Conservation (phyloP, 257 asterid genomes). For the Ballota nigra region DNA sequence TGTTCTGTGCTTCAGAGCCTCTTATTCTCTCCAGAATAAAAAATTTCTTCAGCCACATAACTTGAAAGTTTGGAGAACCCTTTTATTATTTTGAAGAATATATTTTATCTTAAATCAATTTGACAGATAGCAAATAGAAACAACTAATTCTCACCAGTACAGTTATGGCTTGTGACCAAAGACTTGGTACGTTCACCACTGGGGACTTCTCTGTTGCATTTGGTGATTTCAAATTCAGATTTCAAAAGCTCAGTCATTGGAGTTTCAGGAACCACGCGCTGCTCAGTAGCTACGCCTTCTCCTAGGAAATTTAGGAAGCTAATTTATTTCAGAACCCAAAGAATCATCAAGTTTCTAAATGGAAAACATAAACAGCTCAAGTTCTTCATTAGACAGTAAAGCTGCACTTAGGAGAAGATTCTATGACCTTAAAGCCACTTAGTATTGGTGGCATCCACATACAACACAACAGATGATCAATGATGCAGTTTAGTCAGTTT, state of each 20-base stretch:
- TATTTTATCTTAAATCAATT: background rate
- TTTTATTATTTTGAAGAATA: background rate
- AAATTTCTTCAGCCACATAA: constrained; percentile 2
- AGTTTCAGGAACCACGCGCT: constrained; percentile 60
- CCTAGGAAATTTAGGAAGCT: constrained; percentile 24
- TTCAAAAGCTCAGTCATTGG: constrained; percentile 52
- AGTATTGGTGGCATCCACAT: background rate
- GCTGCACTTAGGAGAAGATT: background rate
- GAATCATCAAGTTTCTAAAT: background rate
- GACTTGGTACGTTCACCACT: constrained; percentile 18
- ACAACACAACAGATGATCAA: background rate
- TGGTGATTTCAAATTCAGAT: constrained; percentile 27
- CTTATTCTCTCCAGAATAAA: background rate
- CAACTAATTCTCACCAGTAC: constrained; percentile 41
- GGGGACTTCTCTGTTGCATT: constrained; percentile 30
- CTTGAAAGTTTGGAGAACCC: background rate
- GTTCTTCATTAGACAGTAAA: background rate
- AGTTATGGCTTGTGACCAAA: constrained; percentile 24
- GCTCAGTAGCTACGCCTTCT: constrained; percentile 32
- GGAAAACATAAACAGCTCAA: background rate
- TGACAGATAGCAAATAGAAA: background rate
- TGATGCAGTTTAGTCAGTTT: background rate
- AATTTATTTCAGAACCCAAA: constrained; percentile 16
- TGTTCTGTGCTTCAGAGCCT: background rate
- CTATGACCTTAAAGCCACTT: background rate